Percentiles rank a stretch among this genome's conserved stretches.
phyloP scores from a whole-genome alignment of 2,329 filamentous ascomycete species.

The Pyrenochaeta sp. region DNA sequence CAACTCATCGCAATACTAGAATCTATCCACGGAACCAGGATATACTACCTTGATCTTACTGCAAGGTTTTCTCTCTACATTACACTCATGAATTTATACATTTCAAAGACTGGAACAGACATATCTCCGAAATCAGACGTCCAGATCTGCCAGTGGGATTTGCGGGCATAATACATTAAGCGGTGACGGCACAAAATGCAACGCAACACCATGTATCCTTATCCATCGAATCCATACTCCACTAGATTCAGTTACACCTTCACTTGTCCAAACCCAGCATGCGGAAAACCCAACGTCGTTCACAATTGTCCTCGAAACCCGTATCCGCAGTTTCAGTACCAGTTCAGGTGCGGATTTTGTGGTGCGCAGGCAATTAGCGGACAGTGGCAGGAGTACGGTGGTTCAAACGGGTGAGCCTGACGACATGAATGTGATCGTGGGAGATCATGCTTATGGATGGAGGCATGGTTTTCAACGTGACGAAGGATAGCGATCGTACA shows the following conservation, averaged over 20 bases:
- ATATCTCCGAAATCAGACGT: no score
- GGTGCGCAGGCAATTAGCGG: constrained; percentile 7
- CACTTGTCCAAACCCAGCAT: constrained; percentile 4
- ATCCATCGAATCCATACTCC: neutral
- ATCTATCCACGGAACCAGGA: neutral
- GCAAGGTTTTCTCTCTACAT: no score
- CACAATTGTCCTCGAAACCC: constrained; percentile 4
- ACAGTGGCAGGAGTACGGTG: constrained; percentile 11
- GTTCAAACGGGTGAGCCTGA: neutral
- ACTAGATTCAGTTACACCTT: neutral
- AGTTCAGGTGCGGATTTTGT: constrained; percentile 3
- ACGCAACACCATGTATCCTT: neutral
- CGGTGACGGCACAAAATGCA: neutral
- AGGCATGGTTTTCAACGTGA: no score
- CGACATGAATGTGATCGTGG: no score
- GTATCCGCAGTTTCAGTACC: constrained; percentile 9
- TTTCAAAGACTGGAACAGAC: no score
- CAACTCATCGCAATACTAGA: neutral
- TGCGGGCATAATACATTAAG: neutral
- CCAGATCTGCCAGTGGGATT: no score
- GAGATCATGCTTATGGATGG: no score
- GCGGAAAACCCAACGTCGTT: neutral
- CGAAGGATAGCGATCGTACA: no score
- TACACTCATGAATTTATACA: no score
- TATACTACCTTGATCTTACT: no score